Conservation (phyloP, 257 asterid species). For the Ilex asprella region DNA sequence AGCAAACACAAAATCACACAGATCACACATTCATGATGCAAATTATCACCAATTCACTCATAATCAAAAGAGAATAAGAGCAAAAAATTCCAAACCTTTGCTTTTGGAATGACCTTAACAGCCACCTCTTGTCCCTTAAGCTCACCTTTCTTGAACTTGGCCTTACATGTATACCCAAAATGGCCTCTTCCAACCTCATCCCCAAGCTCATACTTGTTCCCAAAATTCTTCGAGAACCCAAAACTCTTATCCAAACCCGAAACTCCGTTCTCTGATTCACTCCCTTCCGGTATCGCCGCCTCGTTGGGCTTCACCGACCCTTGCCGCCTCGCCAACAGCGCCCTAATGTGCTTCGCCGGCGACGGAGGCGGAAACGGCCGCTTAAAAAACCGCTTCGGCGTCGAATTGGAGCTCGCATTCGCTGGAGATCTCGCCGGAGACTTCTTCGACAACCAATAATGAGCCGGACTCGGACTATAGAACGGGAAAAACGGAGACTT, state of each 20-base stretch:
- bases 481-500: constrained; percentile 86
- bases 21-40: too few species aligned
- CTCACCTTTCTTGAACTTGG: constrained; percentile 83
- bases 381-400: constrained; percentile 73
- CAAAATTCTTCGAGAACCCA: constrained; percentile 75
- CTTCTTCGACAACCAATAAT: constrained; percentile 66
- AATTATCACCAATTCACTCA: too few species aligned
- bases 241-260: constrained; percentile 68
- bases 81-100: constrained; percentile 49
- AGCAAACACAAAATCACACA: too few species aligned
- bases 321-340: constrained; percentile 76
- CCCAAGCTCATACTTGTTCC: constrained; percentile 76
- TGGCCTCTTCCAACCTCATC: constrained; percentile 96
- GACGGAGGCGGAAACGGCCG: constrained; percentile 93
- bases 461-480: constrained; percentile 95
- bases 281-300: constrained; percentile 59
- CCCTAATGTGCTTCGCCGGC: constrained; percentile 91
- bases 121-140: constrained; percentile 81
- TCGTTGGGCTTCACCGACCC: constrained; percentile 83
- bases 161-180: constrained; percentile 90
- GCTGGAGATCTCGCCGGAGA: constrained; percentile 82
- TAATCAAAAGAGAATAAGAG: not conserved
- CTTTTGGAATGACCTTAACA: constrained; percentile 86
- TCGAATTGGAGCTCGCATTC: constrained; percentile 27
- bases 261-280: constrained; percentile 36